Evolutionary conservation across 2,329 filamentous ascomycete genomes (phyloP).

Genomic region (Sphaceloma murrayae): DNA sequence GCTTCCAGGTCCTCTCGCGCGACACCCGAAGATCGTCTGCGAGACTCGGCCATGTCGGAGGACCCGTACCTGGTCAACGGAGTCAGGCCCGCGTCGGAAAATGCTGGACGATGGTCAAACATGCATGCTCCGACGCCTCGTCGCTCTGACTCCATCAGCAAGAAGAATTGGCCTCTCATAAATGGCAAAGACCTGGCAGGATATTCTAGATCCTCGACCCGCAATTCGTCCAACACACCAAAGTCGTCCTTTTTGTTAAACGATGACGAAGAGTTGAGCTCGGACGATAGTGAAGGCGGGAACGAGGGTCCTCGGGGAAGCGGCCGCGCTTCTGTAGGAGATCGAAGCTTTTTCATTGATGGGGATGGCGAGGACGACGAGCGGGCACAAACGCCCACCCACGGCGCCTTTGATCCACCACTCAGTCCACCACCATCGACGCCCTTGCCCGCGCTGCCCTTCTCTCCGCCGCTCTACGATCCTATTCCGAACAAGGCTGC

Average conservation of each 20-base stretch:
- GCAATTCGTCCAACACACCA: constrained; percentile 17
- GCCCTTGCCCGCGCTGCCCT: constrained; percentile 9
- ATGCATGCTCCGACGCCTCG: constrained; percentile 4
- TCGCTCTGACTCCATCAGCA: constrained; percentile 1
- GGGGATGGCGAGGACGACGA: constrained; percentile 32
- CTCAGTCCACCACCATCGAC: constrained; percentile 15
- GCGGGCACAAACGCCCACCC: constrained; percentile 21
- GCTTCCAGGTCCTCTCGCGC: constrained; percentile 20
- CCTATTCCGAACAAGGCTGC: constrained; percentile 13
- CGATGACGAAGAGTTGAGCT: constrained; percentile 47
- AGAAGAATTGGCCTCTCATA: constrained; percentile 11
- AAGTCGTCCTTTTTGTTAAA: constrained; percentile 43
- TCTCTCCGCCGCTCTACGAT: constrained; percentile 12
- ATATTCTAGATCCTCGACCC: neutral
- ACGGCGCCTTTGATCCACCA: constrained; percentile 16
- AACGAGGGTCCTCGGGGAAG: neutral
- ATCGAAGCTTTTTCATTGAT: constrained; percentile 42
- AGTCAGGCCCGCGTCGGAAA: neutral
- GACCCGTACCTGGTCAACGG: constrained; percentile 11
- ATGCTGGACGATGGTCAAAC: constrained; percentile 12
- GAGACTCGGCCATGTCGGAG: constrained; percentile 13
- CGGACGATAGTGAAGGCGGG: constrained; percentile 35
- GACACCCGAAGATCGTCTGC: constrained; percentile 21
- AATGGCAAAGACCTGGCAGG: neutral
- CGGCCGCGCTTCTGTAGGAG: neutral